Conservation (phyloP, 2,329 filamentous ascomycete species). For the Fusarium sp. region DNA sequence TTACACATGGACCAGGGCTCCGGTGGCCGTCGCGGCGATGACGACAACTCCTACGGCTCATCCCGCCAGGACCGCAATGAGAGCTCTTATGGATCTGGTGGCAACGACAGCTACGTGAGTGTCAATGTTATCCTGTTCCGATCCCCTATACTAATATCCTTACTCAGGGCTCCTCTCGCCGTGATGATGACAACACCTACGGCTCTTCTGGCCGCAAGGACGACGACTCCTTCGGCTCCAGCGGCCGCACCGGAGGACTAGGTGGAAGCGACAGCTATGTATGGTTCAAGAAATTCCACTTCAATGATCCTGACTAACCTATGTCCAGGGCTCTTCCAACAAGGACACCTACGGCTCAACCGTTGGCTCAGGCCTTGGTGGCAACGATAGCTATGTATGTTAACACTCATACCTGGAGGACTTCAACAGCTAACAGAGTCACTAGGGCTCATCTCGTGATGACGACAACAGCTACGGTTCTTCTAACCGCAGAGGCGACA, state of each 20-base stretch:
- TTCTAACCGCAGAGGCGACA: neutral
- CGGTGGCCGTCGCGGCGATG: constrained; percentile 22
- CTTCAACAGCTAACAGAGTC: too few relatives aligned
- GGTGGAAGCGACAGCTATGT: constrained; percentile 23
- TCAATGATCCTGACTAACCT: too few relatives aligned
- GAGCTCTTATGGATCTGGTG: too few relatives aligned
- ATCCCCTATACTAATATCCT: too few relatives aligned
- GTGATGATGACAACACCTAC: constrained; percentile 24
- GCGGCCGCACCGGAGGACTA: constrained; percentile 8
- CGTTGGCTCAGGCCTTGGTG: constrained; percentile 13
- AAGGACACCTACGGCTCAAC: constrained; percentile 18
- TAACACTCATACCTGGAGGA: neutral
- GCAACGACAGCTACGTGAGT: constrained; percentile 1
- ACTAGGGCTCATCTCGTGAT: constrained; percentile 30
- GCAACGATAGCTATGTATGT: constrained; percentile 21
- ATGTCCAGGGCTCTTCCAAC: neutral
- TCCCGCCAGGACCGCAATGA: too few relatives aligned
- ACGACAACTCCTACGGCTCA: constrained; percentile 12
- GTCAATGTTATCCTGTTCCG: too few relatives aligned
- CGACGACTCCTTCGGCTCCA: constrained; percentile 12
- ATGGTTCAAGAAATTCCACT: neutral
- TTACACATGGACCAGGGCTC: constrained; percentile 33
- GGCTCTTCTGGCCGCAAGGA: constrained; percentile 12
- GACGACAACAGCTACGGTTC: constrained; percentile 12
- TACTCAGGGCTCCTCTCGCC: constrained; percentile 2